A percentile compares a stretch with the other conserved stretches of the same genome.
Conservation (phyloP, 2,329 filamentous ascomycete genomes). For the Magnaporthiopsis rhizophila region DNA sequence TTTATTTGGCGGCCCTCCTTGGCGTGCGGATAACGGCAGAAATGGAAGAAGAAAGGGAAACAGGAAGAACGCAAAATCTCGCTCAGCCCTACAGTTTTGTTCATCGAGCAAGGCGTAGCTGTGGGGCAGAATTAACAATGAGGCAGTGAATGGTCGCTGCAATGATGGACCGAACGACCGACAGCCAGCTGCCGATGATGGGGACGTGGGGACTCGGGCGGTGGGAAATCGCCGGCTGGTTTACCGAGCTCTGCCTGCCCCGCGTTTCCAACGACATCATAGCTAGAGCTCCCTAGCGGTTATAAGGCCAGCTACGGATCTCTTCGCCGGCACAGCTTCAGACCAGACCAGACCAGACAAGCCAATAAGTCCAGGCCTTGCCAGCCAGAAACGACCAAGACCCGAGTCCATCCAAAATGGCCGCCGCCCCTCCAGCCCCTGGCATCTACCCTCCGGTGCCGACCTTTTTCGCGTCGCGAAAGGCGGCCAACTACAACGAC, state of each 20-base stretch:
- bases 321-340: not conserved
- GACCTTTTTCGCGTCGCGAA: slow-evolving; percentile 5
- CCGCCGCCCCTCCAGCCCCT: slow-evolving; percentile 5
- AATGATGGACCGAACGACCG: slow-evolving; percentile 4
- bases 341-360: too few relatives aligned
- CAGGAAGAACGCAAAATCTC: not conserved
- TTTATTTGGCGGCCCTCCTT: too few relatives aligned
- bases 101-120: too few relatives aligned
- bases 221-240: not conserved
- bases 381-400: not conserved
- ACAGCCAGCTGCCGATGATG: not conserved
- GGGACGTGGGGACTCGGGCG: not conserved
- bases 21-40: too few relatives aligned
- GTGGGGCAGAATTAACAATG: too few relatives aligned
- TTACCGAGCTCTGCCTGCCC: not conserved
- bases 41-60: not conserved
- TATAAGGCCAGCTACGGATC: too few relatives aligned
- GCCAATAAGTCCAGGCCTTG: too few relatives aligned
- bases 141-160: not conserved
- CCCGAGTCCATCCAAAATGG: not conserved
- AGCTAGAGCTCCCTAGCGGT: too few relatives aligned
- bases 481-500: slow-evolving; percentile 3
- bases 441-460: slow-evolving; percentile 7
- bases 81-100: too few relatives aligned
- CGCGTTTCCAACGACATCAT: not conserved